These are phyloP conservation scores for Eimeria necatrix DNA, from an alignment of 169 alveolate genomes.

Conservation along the genomic window DNA sequence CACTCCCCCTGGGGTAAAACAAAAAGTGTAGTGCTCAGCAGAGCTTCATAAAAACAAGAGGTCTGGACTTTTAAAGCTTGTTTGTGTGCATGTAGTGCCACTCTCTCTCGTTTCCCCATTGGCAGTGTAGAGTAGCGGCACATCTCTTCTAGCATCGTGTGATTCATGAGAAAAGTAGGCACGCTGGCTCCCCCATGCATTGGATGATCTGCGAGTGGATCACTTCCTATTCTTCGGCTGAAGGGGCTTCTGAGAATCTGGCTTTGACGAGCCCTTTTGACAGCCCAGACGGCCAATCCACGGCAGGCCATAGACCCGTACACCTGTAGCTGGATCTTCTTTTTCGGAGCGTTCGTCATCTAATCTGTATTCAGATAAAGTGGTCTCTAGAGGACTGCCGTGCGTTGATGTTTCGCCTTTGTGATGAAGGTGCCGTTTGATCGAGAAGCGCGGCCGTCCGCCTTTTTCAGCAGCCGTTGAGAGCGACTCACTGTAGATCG, in stretches of 20 bases:
- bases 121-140: not conserved
- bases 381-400: not conserved
- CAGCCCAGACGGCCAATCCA: conserved; percentile 52
- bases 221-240: conserved; percentile 5
- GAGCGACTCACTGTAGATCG: conserved; percentile 70
- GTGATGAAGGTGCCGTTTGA: not conserved
- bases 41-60: not conserved
- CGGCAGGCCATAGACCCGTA: conserved; percentile 70
- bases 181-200: not conserved
- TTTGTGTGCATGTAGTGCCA: not conserved
- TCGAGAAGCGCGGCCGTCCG: conserved; percentile 33
- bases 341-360: not conserved
- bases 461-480: not conserved
- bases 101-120: not conserved
- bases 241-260: conserved; percentile 27
- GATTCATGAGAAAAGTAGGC: not conserved
- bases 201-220: not conserved
- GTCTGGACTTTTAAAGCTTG: not conserved
- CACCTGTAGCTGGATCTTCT: conserved; percentile 34
- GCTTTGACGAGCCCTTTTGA: not conserved
- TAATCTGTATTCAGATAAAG: not conserved
- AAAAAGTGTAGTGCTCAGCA: too few relatives aligned
- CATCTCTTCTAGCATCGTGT: too few relatives aligned
- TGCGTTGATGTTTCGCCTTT: not conserved
- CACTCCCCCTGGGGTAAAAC: too few relatives aligned